A percentile compares a stretch with the other conserved stretches of the same genome.
phyloP scores from a whole-genome alignment of 352 stramenopile genomes.

The Phytophthora parvispora region DNA sequence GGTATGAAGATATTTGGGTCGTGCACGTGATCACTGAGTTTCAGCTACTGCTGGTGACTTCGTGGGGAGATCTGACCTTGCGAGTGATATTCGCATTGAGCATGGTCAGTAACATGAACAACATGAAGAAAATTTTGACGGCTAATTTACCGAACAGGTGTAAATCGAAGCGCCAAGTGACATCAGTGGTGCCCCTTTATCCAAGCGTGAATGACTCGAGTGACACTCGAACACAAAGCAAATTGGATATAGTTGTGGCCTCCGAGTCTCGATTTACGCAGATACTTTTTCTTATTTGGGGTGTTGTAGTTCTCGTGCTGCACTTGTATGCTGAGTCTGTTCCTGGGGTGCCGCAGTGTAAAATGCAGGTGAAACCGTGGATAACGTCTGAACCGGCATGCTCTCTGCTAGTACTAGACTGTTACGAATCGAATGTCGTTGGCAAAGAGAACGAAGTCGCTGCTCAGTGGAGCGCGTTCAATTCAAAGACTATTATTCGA shows the following conservation, averaged over 20 bases:
- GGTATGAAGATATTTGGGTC: conserved; percentile 45
- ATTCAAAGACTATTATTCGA: conserved; percentile 20
- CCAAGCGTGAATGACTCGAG: background rate
- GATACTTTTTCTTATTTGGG: conserved; percentile 19
- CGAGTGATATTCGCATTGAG: conserved; percentile 18
- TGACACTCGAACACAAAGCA: background rate
- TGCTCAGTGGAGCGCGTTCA: conserved; percentile 16
- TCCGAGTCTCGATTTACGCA: background rate
- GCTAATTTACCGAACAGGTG: background rate
- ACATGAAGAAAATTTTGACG: conserved; percentile 27
- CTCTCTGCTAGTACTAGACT: conserved; percentile 39
- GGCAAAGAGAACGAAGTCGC: conserved; percentile 4
- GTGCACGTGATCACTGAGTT: conserved; percentile 41
- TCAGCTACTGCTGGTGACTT: conserved; percentile 29
- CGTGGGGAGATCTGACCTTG: conserved; percentile 20
- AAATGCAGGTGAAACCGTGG: conserved; percentile 32
- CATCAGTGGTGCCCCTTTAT: background rate
- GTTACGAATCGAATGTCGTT: conserved; percentile 12
- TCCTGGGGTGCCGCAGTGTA: conserved; percentile 10
- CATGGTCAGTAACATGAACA: conserved; percentile 18
- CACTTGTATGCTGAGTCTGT: conserved; percentile 22
- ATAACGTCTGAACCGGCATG: conserved; percentile 30
- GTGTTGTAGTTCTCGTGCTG: conserved; percentile 15
- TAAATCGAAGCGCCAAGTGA: background rate
- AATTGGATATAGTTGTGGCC: conserved; percentile 1